These are phyloP conservation scores for Cicer cuneatum DNA, from an alignment of 306 rosid species.

Conservation along the genomic window DNA sequence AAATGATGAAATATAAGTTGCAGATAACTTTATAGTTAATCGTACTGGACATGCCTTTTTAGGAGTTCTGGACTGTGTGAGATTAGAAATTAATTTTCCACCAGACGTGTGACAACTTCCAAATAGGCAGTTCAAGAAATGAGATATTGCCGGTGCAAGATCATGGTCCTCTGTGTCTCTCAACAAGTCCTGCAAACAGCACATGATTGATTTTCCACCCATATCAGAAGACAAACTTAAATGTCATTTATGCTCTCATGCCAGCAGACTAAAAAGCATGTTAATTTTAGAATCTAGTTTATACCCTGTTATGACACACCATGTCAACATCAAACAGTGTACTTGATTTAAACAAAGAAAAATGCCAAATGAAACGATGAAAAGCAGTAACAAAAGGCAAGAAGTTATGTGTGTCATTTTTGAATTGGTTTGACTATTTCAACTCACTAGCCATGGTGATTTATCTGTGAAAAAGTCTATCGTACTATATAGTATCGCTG, in stretches of 20 bases:
- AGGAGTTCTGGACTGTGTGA: conserved; percentile 56
- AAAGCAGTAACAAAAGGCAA: too few species aligned
- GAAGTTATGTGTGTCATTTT: too few species aligned
- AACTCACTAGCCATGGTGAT: too few species aligned
- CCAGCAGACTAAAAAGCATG: conserved; percentile 13
- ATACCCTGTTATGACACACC: conserved; percentile 16
- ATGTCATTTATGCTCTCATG: neutral
- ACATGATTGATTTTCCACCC: conserved; percentile 24
- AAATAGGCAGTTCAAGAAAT: conserved; percentile 89
- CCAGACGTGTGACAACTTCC: conserved; percentile 77
- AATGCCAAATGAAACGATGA: too few species aligned
- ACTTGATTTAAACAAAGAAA: neutral
- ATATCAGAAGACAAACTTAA: conserved; percentile 12
- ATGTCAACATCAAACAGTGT: conserved; percentile 14
- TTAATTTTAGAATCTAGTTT: neutral
- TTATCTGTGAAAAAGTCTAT: too few species aligned
- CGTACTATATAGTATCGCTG: too few species aligned
- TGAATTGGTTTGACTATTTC: too few species aligned
- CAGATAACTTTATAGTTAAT: conserved; percentile 35
- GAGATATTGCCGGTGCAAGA: conserved; percentile 76
- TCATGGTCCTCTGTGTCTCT: conserved; percentile 96
- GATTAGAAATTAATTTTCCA: conserved; percentile 57
- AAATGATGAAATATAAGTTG: conserved; percentile 3
- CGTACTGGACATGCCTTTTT: conserved; percentile 60
- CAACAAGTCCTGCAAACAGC: conserved; percentile 70